Conservation (phyloP, 192 early-diverging fungal species). For the Entrophospora sp. region DNA sequence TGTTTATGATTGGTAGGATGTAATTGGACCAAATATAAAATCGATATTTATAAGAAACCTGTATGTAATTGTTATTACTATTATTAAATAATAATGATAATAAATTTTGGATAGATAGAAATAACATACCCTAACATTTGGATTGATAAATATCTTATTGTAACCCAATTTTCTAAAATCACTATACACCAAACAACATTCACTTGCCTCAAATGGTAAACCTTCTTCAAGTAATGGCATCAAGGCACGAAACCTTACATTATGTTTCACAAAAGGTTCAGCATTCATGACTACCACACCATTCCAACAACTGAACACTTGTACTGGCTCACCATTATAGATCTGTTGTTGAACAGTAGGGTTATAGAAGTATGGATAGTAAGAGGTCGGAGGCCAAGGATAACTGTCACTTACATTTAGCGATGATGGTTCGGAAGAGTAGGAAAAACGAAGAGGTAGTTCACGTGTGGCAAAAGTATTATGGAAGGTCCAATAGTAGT, state of each 20-base stretch:
- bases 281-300: conserved; percentile 15
- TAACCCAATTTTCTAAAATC: conserved; percentile 6
- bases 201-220: conserved; percentile 10
- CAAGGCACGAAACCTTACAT: neutral
- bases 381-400: too few relatives aligned
- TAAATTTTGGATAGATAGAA: too few relatives aligned
- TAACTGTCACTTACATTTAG: too few relatives aligned
- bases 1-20: too few relatives aligned
- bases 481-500: conserved; percentile 21
- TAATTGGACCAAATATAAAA: too few relatives aligned
- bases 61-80: too few relatives aligned
- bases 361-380: too few relatives aligned
- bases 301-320: conserved; percentile 22
- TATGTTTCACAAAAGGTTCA: conserved; percentile 7
- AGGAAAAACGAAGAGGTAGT: too few relatives aligned
- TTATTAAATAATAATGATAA: too few relatives aligned
- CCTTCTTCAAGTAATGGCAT: too few relatives aligned
- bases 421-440: too few relatives aligned
- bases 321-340: neutral
- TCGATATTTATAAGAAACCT: too few relatives aligned
- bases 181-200: conserved; percentile 16
- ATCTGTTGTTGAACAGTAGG: neutral
- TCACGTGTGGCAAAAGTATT: conserved; percentile 22
- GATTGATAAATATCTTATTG: conserved; percentile 14
- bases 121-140: conserved; percentile 15